Conservation (phyloP, 2,329 filamentous ascomycete genomes). For the Calonectria fujianensis region DNA sequence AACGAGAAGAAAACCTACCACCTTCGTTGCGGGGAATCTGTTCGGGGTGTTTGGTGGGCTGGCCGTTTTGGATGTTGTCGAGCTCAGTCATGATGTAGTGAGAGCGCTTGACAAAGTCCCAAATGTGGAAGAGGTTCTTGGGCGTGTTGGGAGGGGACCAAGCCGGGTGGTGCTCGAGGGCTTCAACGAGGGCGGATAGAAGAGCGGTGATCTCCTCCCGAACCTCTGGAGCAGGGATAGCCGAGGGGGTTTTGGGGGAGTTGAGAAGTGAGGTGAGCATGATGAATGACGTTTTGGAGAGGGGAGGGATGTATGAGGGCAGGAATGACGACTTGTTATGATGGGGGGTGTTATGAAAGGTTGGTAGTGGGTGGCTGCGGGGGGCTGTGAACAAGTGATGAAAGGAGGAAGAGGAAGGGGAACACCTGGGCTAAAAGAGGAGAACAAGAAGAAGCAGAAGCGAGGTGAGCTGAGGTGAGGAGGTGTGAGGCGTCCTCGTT, state of each 20-base stretch:
- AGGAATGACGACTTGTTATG: slow-evolving; percentile 18
- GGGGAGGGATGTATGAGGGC: background rate
- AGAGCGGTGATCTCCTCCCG: slow-evolving; percentile 53
- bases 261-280: slow-evolving; percentile 44
- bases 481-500: slow-evolving; percentile 30
- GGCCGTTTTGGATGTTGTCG: slow-evolving; percentile 61
- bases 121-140: slow-evolving; percentile 61
- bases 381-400: background rate
- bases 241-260: slow-evolving; percentile 40
- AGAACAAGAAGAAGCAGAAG: slow-evolving; percentile 14
- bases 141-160: slow-evolving; percentile 55
- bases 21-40: slow-evolving; percentile 58
- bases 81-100: slow-evolving; percentile 65
- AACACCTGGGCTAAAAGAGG: background rate
- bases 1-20: slow-evolving; percentile 49
- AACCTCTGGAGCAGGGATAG: slow-evolving; percentile 51
- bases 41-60: slow-evolving; percentile 58
- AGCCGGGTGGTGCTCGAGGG: slow-evolving; percentile 56
- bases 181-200: slow-evolving; percentile 54
- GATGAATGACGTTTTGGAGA: slow-evolving; percentile 19
- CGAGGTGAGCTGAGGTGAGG: slow-evolving; percentile 37
- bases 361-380: background rate
- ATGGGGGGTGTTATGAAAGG: slow-evolving; percentile 1
- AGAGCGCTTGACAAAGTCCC: slow-evolving; percentile 65
- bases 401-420: background rate